Evolutionary conservation across 345 rosid genomes (phyloP), one percentile per base, ranked within the genome.

Genomic region (Gossypium longicalyx): DNA sequence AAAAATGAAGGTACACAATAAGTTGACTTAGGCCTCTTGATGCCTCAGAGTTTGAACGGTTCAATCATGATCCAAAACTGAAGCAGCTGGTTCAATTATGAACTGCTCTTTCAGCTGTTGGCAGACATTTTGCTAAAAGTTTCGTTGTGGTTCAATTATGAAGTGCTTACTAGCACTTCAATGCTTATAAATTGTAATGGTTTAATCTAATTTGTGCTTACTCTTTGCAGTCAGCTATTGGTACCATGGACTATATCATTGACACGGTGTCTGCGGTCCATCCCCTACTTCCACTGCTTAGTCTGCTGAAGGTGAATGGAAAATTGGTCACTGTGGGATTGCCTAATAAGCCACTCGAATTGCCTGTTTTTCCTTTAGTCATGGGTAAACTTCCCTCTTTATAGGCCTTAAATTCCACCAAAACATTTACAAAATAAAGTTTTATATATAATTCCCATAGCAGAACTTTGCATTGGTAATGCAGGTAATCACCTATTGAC

Each of bases 231-330:
- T 89, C 82, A 38, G 94, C 92, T 48, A 62, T 83, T 17, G 87
- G 83, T 19, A 86, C 88, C 27, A 92, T 92, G 94, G 98, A 94
- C 77, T 94, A 67, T 82, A 90, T 92, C 54, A 89, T 94, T 19
- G 97, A 94, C 79, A 94, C 98, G 0, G 83, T 92, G 10, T 88
- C 98, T 41, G 94, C 97, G 71, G 90, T 81, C 68, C 98, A 94
- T 82, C 81, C 97, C 67, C 67, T 94, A 78, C 79, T 82, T 51
- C 93, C 97, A 17, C 75, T 89, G 68, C 87, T 94, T 7, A 71
- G 83, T 77, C 87, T 90, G 79, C 88, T 92, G 68, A 94, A 87
- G 80, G 73, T 89, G 70, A 90, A 82, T 49, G 97, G 97, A 45
- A 94, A 94, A 71, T 87, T 94, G 12, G 67, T 94, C 63, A 86